Evolutionary conservation across 192 early-diverging fungal species (phyloP).

Genomic region (Backusella luteola): DNA sequence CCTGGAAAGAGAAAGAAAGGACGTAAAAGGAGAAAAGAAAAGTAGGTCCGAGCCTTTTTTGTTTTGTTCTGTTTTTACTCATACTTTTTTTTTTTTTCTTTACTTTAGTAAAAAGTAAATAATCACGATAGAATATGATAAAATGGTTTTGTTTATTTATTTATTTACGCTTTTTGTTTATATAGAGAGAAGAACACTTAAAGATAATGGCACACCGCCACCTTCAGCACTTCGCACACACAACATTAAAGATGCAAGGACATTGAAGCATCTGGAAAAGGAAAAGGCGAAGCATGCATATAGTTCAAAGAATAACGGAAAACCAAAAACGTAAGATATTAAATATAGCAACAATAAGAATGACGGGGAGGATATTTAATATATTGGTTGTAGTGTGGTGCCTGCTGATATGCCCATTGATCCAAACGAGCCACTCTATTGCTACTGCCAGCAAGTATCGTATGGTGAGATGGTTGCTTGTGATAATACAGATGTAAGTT

Average conservation of each 20-base stretch:
- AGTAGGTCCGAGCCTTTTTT: conserved; percentile 29
- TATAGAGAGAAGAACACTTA: conserved; percentile 25
- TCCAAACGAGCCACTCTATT: conserved; percentile 96
- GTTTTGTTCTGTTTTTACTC: not conserved
- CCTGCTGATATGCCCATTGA: conserved; percentile 78
- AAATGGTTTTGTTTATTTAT: not conserved
- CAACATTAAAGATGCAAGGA: conserved; percentile 19
- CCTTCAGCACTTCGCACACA: conserved; percentile 17
- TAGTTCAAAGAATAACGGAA: conserved; percentile 16
- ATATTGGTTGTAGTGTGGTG: not conserved
- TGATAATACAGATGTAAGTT: conserved; percentile 81
- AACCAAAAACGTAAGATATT: conserved; percentile 16
- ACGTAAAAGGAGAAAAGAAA: conserved; percentile 37
- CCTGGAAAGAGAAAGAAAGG: conserved; percentile 29
- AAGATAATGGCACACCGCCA: conserved; percentile 35
- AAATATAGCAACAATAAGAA: too few relatives aligned
- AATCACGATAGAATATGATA: not conserved
- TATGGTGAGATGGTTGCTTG: conserved; percentile 98
- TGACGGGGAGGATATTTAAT: too few relatives aligned
- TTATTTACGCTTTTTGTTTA: not conserved
- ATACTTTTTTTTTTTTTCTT: conserved; percentile 8
- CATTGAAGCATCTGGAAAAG: conserved; percentile 22
- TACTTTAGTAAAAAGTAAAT: conserved; percentile 21
- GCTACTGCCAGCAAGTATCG: conserved; percentile 93
- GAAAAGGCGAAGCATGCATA: conserved; percentile 16